Base-by-base conservation (phyloP, 78 protist species). In the Dictyostelium brefeldianum region DNA sequence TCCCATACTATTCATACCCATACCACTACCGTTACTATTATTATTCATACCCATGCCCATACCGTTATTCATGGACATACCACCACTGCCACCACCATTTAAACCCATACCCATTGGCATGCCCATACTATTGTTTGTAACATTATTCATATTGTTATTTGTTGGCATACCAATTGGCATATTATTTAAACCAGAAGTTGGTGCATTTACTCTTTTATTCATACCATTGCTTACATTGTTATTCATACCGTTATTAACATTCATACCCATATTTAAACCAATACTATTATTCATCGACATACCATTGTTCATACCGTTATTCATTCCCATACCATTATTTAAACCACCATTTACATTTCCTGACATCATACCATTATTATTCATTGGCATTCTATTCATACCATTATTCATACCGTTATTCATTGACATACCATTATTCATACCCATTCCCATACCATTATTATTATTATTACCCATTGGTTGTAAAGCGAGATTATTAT, bases 301-400 rank as follows among this genome's bases (percentile, higher is more conserved):
- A 62, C 85, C 85, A 20, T 25, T 56, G 47, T 31, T 25, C 85
- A 80, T 80, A 29, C 46, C 15, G 4, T 29, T 56, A 78, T 56
- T 56, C 82, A 78, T 78, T 0, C 65, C 65, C 17, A 20, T 56
- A 25, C 31, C 31, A 3, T 8, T 56, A 8, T 53, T 17, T 15
- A 51, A n/a, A 8, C 31, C 51, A n/a, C 29, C 47, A 36, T 36
- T 36, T 36, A 36, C 43, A 36, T 36, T 36, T 36, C 43, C 43
- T 36, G 2, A 1, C 43, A 36, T n/a, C 65, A 36, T 51, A 51
- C 31, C 53, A 4, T n/a, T 47, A 50, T 81, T 81, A 9, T 15
- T 64, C 48, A 65, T 53, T 31, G 56, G 56, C 27, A 10, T 46
- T 59, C 43, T 46, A 6, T 50, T 50, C 70, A 78, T 79, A 29